phyloP scores from a whole-genome alignment of 495 filamentous ascomycete species.

The Thozetella sp. region DNA sequence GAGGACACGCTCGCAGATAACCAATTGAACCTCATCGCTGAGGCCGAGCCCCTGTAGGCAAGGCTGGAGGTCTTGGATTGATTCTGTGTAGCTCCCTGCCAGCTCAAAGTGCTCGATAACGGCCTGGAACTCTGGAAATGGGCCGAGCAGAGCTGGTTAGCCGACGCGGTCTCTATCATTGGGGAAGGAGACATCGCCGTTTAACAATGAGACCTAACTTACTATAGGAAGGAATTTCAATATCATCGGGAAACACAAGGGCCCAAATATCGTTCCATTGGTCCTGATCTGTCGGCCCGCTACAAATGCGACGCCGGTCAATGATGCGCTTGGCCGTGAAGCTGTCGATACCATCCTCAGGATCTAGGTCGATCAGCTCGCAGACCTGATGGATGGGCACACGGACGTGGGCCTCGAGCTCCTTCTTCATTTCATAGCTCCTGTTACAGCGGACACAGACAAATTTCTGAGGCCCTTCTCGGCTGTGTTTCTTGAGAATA shows the following conservation, averaged over 20 bases:
- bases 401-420: background rate
- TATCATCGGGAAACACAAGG: background rate
- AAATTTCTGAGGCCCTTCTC: background rate
- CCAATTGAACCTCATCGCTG: background rate
- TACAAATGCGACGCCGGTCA: background rate
- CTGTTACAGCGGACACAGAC: background rate
- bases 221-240: background rate
- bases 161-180: too few species aligned
- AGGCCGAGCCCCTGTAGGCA: background rate
- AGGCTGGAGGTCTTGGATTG: background rate
- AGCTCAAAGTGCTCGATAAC: constrained; percentile 1
- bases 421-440: constrained; percentile 1
- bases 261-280: background rate
- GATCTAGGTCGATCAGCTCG: background rate
- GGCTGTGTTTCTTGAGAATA: constrained; percentile 1
- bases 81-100: background rate
- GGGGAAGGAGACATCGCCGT: background rate
- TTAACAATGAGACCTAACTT: too few species aligned
- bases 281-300: background rate
- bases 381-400: background rate
- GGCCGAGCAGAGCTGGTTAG: too few species aligned
- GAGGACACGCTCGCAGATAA: too few species aligned
- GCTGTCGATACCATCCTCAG: constrained; percentile 1
- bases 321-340: background rate
- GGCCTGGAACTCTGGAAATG: background rate